A percentile compares a stretch with the other conserved stretches of the same genome.
Evolutionary conservation across 257 asterid species (phyloP).

Genomic region (Nicotiana noctiflora): DNA sequence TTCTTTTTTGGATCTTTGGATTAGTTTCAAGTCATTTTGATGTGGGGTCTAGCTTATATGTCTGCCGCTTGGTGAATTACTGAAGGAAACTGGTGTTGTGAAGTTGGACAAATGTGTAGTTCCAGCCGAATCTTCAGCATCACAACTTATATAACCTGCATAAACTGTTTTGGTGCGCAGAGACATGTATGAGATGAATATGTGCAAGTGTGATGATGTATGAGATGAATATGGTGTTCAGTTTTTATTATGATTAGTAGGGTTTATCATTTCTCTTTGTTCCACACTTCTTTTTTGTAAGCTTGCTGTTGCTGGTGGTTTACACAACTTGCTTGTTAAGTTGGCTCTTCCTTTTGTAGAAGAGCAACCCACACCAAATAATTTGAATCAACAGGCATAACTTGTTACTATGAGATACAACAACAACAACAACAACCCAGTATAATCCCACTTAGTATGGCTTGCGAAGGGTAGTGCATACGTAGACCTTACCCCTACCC

Average conservation of each 20-base stretch:
- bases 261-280: neutral
- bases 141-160: neutral
- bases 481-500: no score
- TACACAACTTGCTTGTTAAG: neutral
- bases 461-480: no score
- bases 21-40: slow-evolving; percentile 14
- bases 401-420: no score
- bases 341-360: neutral
- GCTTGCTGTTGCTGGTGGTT: neutral
- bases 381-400: neutral
- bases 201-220: neutral
- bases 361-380: neutral
- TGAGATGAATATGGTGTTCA: neutral
- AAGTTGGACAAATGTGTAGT: neutral
- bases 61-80: neutral
- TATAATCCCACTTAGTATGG: no score
- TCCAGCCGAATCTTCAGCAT: neutral
- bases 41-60: neutral
- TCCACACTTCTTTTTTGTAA: neutral
- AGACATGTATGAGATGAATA: neutral
- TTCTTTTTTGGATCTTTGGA: neutral
- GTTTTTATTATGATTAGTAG: neutral
- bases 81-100: neutral
- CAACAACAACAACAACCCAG: no score
- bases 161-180: neutral